Percentiles rank a stretch among this genome's conserved stretches.
Evolutionary conservation across 2,329 filamentous ascomycete genomes (phyloP).

Genomic region (Achaetomium macrosporum): DNA sequence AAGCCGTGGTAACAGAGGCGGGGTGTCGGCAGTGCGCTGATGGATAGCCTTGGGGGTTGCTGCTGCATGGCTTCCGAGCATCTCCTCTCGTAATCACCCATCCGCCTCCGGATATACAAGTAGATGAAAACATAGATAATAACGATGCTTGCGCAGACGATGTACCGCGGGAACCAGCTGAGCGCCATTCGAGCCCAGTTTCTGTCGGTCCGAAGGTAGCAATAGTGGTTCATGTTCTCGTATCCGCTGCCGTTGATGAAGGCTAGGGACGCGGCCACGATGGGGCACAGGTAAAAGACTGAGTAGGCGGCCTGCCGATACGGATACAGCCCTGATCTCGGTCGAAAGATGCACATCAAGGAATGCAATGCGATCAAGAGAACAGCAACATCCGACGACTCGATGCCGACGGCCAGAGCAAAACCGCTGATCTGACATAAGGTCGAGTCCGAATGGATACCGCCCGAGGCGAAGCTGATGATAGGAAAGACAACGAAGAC

Average conservation of each 20-base stretch:
- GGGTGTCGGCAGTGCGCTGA: constrained; percentile 22
- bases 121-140: constrained; percentile 65
- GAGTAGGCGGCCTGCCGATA: constrained; percentile 57
- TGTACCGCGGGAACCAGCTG: constrained; percentile 67
- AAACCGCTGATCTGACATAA: constrained; percentile 68
- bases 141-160: constrained; percentile 60
- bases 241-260: constrained; percentile 57
- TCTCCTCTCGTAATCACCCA: constrained; percentile 35
- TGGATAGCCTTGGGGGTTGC: neutral
- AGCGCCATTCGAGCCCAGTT: constrained; percentile 64
- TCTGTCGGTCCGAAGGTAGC: constrained; percentile 60
- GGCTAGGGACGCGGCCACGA: constrained; percentile 55
- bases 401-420: constrained; percentile 59
- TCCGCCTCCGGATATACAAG: constrained; percentile 51
- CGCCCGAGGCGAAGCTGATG: constrained; percentile 49
- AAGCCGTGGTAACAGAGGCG: constrained; percentile 31
- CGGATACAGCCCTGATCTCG: constrained; percentile 60
- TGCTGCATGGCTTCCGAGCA: constrained; percentile 18
- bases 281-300: constrained; percentile 52
- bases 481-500: constrained; percentile 63
- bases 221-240: constrained; percentile 59
- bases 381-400: constrained; percentile 65
- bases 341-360: constrained; percentile 63
- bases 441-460: constrained; percentile 42
- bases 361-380: constrained; percentile 70